These are phyloP conservation scores for Buddleja alternifolia DNA, from an alignment of 257 asterid genomes.

Conservation along the genomic window DNA sequence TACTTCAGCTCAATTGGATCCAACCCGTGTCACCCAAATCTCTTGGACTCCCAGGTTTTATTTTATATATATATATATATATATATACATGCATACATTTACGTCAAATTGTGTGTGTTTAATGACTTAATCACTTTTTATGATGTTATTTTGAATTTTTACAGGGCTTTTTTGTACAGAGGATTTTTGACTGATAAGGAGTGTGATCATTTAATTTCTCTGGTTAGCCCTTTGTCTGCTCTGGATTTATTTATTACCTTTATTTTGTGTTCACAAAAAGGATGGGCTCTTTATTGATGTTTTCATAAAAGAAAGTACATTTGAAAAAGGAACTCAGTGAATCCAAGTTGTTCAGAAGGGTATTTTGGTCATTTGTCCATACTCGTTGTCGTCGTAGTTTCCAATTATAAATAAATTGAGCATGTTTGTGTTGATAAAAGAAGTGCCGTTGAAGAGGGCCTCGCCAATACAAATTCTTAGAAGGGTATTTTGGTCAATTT, in stretches of 20 bases:
- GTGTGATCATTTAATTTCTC: slow-evolving; percentile 66
- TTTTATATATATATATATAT: no score
- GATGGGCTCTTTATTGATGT: neutral
- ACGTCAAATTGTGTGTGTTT: neutral
- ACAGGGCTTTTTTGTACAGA: slow-evolving; percentile 66
- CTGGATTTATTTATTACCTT: neutral
- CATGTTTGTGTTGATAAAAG: no score
- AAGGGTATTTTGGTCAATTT: no score
- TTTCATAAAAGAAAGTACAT: neutral
- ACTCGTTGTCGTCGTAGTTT: no score
- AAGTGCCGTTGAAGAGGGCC: no score
- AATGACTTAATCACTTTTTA: neutral
- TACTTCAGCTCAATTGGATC: slow-evolving; percentile 50
- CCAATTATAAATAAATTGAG: no score
- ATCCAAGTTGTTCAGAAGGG: no score
- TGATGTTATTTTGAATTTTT: slow-evolving; percentile 17
- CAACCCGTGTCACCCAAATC: slow-evolving; percentile 66
- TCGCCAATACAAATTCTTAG: no score
- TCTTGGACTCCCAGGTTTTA: slow-evolving; percentile 69
- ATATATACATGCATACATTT: no score
- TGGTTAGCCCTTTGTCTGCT: slow-evolving; percentile 45
- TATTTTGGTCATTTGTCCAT: neutral
- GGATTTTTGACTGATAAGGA: slow-evolving; percentile 64
- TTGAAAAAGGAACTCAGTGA: no score
- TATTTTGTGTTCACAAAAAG: neutral